Percentiles rank a stretch among this genome's conserved stretches.
Conservation (phyloP, 352 stramenopile genomes). For the Globisporangium carolinianum region DNA sequence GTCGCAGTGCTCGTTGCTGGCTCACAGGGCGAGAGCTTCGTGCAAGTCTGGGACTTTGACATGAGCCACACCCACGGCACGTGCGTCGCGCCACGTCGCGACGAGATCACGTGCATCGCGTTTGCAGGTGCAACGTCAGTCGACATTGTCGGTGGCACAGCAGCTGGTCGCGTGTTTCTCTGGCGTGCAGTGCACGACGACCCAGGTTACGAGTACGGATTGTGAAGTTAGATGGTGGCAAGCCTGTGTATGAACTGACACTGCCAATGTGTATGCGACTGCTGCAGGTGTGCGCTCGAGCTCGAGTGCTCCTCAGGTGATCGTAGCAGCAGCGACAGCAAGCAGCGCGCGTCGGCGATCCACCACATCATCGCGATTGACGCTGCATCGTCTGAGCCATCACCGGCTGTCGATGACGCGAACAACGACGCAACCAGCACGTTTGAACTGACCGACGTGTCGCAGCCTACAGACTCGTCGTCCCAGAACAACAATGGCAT, state of each 20-base stretch:
- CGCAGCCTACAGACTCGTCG: constrained; percentile 2
- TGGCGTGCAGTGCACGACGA: constrained; percentile 22
- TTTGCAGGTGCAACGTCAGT: constrained; percentile 33
- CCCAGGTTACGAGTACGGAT: constrained; percentile 8
- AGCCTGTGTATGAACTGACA: background rate
- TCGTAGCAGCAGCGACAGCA: background rate
- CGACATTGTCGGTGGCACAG: constrained; percentile 47
- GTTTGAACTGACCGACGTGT: constrained; percentile 5
- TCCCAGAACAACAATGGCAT: constrained; percentile 19
- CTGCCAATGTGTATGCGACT: background rate
- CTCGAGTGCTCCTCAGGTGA: constrained; percentile 1
- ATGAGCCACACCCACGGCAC: constrained; percentile 56
- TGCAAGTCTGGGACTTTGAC: constrained; percentile 75
- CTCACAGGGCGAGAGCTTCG: constrained; percentile 39
- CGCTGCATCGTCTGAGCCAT: background rate
- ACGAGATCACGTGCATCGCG: constrained; percentile 51
- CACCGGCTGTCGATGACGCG: background rate
- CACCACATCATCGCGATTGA: constrained; percentile 7
- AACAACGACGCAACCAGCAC: background rate
- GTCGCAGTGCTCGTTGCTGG: constrained; percentile 40
- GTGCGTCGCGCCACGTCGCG: constrained; percentile 23
- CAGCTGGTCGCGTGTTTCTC: constrained; percentile 32
- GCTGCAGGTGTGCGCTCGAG: constrained; percentile 6
- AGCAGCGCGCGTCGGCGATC: constrained; percentile 1
- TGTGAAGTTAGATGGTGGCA: background rate